These are phyloP conservation scores for Penicillium sp. DNA, from an alignment of 2,329 filamentous ascomycete genomes.

Conservation along the genomic window DNA sequence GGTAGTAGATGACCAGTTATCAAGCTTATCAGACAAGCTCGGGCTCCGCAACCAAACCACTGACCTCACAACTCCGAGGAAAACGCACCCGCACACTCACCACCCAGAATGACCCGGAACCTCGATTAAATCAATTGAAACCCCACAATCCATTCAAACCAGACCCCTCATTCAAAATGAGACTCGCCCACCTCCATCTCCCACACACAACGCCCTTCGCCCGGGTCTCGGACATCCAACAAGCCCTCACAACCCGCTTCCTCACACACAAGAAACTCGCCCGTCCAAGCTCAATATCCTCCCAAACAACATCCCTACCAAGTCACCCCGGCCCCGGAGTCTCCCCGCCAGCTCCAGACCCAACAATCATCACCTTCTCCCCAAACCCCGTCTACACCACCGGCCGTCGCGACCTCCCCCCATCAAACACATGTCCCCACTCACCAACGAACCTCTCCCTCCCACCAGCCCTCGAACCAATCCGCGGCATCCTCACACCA, in stretches of 20 bases:
- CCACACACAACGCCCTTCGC: conserved; percentile 50
- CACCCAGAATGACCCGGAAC: conserved; percentile 4
- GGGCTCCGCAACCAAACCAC: conserved; percentile 19
- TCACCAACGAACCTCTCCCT: conserved; percentile 35
- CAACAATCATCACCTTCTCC: conserved; percentile 74
- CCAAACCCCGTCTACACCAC: conserved; percentile 81
- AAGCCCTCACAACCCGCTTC: conserved; percentile 50
- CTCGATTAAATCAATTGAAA: too few species aligned
- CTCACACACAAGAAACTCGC: conserved; percentile 55
- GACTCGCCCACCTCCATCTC: conserved; percentile 57
- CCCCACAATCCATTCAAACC: too few species aligned
- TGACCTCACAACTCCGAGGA: conserved; percentile 17
- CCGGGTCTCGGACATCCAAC: conserved; percentile 52
- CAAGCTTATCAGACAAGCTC: conserved; percentile 15
- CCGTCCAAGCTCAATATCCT: conserved; percentile 17
- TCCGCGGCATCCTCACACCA: conserved; percentile 30
- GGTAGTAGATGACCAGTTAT: conserved; percentile 1
- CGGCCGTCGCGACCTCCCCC: conserved; percentile 66
- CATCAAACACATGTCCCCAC: conserved; percentile 32
- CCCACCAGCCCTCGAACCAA: conserved; percentile 34
- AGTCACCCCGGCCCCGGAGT: conserved; percentile 8
- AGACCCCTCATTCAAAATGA: too few species aligned
- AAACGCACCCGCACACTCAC: conserved; percentile 9
- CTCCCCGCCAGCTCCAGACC: conserved; percentile 49
- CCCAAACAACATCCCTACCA: conserved; percentile 19